Percentiles rank a stretch among this genome's conserved stretches.
Conservation (phyloP, 176 grass and related monocot genomes). For the Sorghum bicolor region Sorghum_bicolor_NCBIv3 NC_012874.2:55523001-55523500, state of each 20-base stretch:
- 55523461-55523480: neutral
- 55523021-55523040: neutral
- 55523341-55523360: no score
- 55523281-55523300: no score
- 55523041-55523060: neutral
- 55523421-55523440: neutral
- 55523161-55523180: neutral
- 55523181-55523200: neutral
- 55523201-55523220: no score
- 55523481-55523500: constrained; percentile 42
- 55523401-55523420: neutral
- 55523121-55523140: neutral
- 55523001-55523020: neutral
- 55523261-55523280: no score
- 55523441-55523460: neutral
- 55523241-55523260: no score
- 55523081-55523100: neutral
- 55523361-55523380: no score
- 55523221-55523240: no score
- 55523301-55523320: no score
- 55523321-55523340: no score
- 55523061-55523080: neutral
- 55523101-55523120: constrained; percentile 10
- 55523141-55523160: constrained; percentile 7
- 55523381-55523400: no score